These are phyloP conservation scores for Vachellia pachyceras DNA, from an alignment of 306 rosid genomes.

Conservation along the genomic window DNA sequence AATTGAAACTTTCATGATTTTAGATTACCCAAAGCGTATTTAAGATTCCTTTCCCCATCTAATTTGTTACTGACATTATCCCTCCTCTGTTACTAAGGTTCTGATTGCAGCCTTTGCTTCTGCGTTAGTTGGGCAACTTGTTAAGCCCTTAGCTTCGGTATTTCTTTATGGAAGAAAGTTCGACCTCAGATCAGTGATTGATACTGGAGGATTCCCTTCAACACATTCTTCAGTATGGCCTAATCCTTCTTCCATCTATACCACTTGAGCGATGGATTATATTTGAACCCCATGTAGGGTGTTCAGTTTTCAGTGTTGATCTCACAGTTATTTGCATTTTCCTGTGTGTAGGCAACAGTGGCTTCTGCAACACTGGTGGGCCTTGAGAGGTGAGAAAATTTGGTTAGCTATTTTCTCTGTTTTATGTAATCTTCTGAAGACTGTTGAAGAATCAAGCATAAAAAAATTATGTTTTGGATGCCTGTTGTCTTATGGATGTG, in stretches of 20 bases:
- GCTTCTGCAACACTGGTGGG: constrained; percentile 85
- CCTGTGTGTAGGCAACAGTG: constrained; percentile 63
- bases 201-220: constrained; percentile 94
- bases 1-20: background rate
- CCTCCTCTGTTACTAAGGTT: constrained; percentile 50
- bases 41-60: background rate
- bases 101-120: constrained; percentile 76
- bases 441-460: background rate
- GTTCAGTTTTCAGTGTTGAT: constrained; percentile 23
- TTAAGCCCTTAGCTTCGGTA: constrained; percentile 77
- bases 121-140: constrained; percentile 73
- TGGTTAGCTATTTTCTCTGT: background rate
- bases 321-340: constrained; percentile 41
- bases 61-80: background rate
- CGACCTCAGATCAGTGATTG: constrained; percentile 60
- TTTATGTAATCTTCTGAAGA: background rate
- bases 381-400: constrained; percentile 66
- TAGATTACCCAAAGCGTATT: background rate
- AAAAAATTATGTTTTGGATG: background rate
- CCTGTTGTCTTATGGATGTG: background rate
- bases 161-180: constrained; percentile 71
- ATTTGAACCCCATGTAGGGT: background rate
- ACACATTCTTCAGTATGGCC: constrained; percentile 86
- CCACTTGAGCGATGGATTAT: constrained; percentile 16
- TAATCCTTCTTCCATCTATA: background rate